Evolutionary conservation across 306 rosid genomes (phyloP), one percentile per base, ranked within the genome.

Genomic region (Dalbergia cochinchinensis): DNA sequence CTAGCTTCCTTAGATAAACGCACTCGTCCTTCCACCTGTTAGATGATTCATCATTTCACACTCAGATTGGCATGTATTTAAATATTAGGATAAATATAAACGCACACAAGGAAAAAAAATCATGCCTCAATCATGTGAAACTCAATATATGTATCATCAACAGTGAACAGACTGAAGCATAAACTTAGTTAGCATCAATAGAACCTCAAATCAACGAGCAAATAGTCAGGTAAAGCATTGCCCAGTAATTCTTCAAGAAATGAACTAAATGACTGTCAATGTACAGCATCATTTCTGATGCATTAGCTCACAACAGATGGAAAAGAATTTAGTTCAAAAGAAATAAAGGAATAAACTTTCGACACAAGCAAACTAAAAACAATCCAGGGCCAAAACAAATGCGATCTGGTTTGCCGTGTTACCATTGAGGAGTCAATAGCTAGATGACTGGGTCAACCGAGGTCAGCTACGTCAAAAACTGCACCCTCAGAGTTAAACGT

Each of bases 1-100:
- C 83, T 81, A 19, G 83, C 94, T 84, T 91, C 99, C 83, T 89
- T 91, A 5, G 96, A 90, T 71, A 86, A 69, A 66, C 89, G 82
- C 69, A 82, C 86, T 88, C 93, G 87, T 82, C 94, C 88, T 90
- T 96, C 98, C 92, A 93, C 98, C 99, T 96, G 88, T 60, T 42
- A 50, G 22, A 80, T 39, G 31, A 66, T 68, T 57, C 68, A 77
- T 31, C 72, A 71, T 71, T 71, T 37, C 54, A 60, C 33, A 67
- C 15, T 63, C 59, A 80, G 58, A 74, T 73, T 34, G 12, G 66
- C 33, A 22, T 34, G 51, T 15, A 65, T 42, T 63, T 57, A 75
- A 57, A 71, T 59, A 50, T 39, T 79, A 58, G 31, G 19, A 60
- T 2, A 61, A 54, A 41, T 13, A 5, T n/a, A 18, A 73, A 58